Conservation (phyloP, 305 asterid species). For the Lippia alba region DNA sequence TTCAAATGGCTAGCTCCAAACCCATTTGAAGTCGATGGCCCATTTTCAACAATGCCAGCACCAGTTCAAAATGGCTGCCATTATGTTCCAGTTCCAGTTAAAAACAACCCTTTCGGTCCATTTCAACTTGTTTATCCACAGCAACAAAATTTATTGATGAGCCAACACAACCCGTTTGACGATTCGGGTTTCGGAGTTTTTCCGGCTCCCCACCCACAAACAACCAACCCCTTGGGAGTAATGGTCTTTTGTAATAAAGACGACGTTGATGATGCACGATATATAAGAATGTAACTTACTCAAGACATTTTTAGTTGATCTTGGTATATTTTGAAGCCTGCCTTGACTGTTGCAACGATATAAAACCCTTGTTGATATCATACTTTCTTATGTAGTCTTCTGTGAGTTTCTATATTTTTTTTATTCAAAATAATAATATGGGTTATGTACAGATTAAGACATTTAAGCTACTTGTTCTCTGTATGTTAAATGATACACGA, state of each 20-base stretch:
- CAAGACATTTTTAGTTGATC: constrained; percentile 49
- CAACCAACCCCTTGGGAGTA: constrained; percentile 82
- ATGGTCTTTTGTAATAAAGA: constrained; percentile 55
- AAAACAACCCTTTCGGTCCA: constrained; percentile 72
- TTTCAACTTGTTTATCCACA: constrained; percentile 68
- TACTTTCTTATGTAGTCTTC: background rate
- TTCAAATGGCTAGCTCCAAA: no score
- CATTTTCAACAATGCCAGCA: constrained; percentile 65
- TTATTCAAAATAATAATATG: no score
- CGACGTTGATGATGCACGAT: constrained; percentile 1
- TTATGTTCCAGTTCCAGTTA: constrained; percentile 44
- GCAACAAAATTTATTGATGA: constrained; percentile 54
- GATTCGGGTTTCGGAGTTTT: constrained; percentile 73
- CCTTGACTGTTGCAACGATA: constrained; percentile 47
- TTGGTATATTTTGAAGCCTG: constrained; percentile 47
- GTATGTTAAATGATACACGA: no score
- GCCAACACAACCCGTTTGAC: constrained; percentile 79
- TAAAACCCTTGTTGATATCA: constrained; percentile 27
- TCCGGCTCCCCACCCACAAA: constrained; percentile 63
- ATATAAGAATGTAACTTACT: constrained; percentile 41
- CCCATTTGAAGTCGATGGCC: constrained; percentile 84
- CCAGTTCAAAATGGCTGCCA: constrained; percentile 54
- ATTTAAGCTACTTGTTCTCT: no score
- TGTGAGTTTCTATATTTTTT: background rate
- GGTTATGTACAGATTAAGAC: background rate